Evolutionary conservation across 768 basidiomycete species (phyloP).

Genomic region (Boletus rufocinnamomeus): DNA sequence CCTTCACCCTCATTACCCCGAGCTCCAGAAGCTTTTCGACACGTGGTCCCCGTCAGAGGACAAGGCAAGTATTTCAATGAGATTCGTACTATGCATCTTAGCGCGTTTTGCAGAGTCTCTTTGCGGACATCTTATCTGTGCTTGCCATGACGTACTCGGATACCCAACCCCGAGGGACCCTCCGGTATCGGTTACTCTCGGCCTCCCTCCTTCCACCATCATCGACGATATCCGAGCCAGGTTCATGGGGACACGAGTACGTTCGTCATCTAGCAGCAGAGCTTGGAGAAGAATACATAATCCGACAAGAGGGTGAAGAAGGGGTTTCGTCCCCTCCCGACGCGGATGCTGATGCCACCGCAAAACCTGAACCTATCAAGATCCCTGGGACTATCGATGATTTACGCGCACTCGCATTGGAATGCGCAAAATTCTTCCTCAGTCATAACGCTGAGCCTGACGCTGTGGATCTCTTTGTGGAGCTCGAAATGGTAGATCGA

Average conservation of each 20-base stretch:
- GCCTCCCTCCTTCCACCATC: slow-evolving; percentile 64
- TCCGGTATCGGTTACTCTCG: slow-evolving; percentile 87
- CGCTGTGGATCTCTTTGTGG: slow-evolving; percentile 93
- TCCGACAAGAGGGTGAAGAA: slow-evolving; percentile 60
- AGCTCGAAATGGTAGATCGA: slow-evolving; percentile 84
- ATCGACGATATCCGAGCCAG: slow-evolving; percentile 79
- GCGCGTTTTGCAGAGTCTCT: slow-evolving; percentile 63
- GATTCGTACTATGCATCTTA: background rate
- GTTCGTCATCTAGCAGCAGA: slow-evolving; percentile 96
- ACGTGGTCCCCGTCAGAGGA: slow-evolving; percentile 77
- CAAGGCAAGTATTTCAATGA: slow-evolving; percentile 42
- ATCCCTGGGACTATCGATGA: slow-evolving; percentile 65
- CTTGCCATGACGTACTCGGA: slow-evolving; percentile 99
- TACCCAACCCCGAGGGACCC: slow-evolving; percentile 93
- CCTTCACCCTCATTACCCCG: slow-evolving; percentile 90
- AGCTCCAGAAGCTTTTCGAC: slow-evolving; percentile 80
- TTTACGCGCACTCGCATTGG: slow-evolving; percentile 71
- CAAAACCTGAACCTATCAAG: slow-evolving; percentile 36
- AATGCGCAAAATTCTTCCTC: slow-evolving; percentile 88
- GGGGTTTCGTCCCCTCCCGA: slow-evolving; percentile 25
- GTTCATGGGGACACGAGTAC: slow-evolving; percentile 99
- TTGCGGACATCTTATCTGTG: slow-evolving; percentile 96
- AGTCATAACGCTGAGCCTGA: slow-evolving; percentile 97
- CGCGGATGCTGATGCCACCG: slow-evolving; percentile 31
- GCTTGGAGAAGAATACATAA: slow-evolving; percentile 87